Base-by-base conservation (phyloP, 352 stramenopile genomes). In the Pythium periplocum region DNA sequence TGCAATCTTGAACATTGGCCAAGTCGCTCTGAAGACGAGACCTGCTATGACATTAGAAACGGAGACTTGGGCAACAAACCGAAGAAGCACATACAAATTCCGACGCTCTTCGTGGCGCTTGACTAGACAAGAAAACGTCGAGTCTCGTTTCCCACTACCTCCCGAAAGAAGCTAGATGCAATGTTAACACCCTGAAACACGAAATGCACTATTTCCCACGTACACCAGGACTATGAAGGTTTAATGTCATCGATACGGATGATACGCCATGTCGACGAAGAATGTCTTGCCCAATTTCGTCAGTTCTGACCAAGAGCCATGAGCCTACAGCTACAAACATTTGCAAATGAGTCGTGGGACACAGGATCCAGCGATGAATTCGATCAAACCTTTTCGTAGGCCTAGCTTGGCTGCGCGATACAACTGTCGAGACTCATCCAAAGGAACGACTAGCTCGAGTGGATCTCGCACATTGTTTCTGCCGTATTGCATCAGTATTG, bases 211-310 rank as follows among this genome's bases (percentile, higher is more conserved):
- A 26, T 26, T 26, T 26, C 17, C 17, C 17, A 26, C 45, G n/a
- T 61, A 68, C 61, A 26, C 61, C 61, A 8, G 33, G 51, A 34
- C 55, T 68, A 33, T 68, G 61, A 46, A 68, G 57, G 55, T 63
- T 68, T 12, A 68, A 49, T 30, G 36, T 55, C 4, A 46, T 33
- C 2, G 61, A 55, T 12, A 63, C 51, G 5, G 38, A 63, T 6
- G 61, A 34, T 33, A 68, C 45, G 0, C 55, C 61, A 34, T 56
- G 63, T 31, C 45, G 30, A 0, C 30, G 35, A 2, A 68, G 34
- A 32, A 68, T 32, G 6, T 53, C 10, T 54, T 43, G 31, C 12
- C 61, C 61, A 6, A 63, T 57, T 3, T 58, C 44, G 26, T 68
- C 61, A 10, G 33, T 54, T 40, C 34, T 48, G 3, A 68, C 61